Base-by-base conservation (phyloP, 208 protist genomes). In the Acanthamoeba divionensis region DNA sequence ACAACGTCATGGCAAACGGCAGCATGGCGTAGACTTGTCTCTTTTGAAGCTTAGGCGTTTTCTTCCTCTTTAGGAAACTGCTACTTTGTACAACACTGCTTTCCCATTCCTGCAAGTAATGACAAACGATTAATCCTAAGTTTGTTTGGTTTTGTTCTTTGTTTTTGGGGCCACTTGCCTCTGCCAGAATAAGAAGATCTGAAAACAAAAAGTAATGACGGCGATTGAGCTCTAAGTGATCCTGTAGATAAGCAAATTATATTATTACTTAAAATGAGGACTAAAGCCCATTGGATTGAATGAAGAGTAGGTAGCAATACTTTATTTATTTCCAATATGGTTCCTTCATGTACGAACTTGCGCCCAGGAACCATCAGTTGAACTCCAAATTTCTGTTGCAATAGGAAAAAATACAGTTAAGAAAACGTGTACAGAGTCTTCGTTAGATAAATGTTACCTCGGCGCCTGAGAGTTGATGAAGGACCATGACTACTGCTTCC, bases 291-390 rank as follows among this genome's bases (percentile, higher is more conserved):
- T 26, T 45, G n/a, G 26, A 52, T 77, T 6, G 67, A 6, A 77
- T 45, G 26, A n/a, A 48, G 15, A 47, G 10, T 21, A 9, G 73
- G 47, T 36, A 21, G 63, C 36, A 44, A 18, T 12, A 44, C 75
- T 36, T 62, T 62, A 57, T 26, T 1, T 3, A 66, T 2, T 21
- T 86, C 54, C 18, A 26, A 15, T 33, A 86, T 5, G 38, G 48
- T 67, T 1, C 77, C 77, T 12, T 86, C 77, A n/a, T 86, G 54
- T 41, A 86, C 55, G 2, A 86, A 44, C 33, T 57, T 6, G 38
- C 77, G 48, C 12, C 77, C 77, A n/a, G 77, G 77, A 21, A 86
- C 77, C 77, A 86, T 86, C 38, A 86, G 48, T 57, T 86, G 77
- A 33, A 86, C 77, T n/a, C 77, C 77, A 36, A 86, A 86, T 86